phyloP scores from a whole-genome alignment of 163 green algal species.

The Scenedesmus sp. region DNA sequence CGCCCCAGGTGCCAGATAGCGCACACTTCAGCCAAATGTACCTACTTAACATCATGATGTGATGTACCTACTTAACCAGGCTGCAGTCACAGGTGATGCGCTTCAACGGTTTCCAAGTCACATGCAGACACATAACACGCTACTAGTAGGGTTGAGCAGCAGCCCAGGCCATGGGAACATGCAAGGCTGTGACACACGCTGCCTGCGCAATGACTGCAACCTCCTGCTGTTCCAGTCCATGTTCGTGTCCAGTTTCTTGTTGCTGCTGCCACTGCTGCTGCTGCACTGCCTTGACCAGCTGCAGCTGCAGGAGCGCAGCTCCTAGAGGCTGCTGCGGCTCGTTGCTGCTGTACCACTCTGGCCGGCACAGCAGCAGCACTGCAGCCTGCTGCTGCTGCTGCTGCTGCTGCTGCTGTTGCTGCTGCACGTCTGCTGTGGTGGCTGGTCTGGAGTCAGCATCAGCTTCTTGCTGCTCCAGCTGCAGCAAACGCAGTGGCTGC shows the following conservation, averaged over 20 bases:
- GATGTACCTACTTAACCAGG: too few species aligned
- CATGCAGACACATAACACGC: not conserved
- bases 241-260: not conserved
- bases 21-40: too few species aligned
- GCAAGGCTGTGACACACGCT: not conserved
- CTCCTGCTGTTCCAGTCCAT: too few species aligned
- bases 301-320: constrained; percentile 2
- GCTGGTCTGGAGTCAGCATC: not conserved
- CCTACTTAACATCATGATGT: too few species aligned
- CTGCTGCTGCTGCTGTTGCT: constrained; percentile 16
- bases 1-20: too few species aligned
- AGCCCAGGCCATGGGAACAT: constrained; percentile 5
- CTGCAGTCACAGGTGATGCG: too few species aligned
- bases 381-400: constrained; percentile 13
- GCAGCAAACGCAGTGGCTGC: not conserved
- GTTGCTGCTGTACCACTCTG: constrained; percentile 31
- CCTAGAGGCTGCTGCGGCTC: constrained; percentile 19
- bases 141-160: not conserved
- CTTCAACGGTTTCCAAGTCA: too few species aligned
- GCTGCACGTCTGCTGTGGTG: not conserved
- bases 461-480: not conserved
- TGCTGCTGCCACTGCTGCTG: not conserved
- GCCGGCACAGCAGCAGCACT: not conserved
- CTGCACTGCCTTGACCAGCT: not conserved
- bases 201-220: not conserved